Conservation (phyloP, 2,329 filamentous ascomycete genomes). For the Colletotrichum truncatum region DNA sequence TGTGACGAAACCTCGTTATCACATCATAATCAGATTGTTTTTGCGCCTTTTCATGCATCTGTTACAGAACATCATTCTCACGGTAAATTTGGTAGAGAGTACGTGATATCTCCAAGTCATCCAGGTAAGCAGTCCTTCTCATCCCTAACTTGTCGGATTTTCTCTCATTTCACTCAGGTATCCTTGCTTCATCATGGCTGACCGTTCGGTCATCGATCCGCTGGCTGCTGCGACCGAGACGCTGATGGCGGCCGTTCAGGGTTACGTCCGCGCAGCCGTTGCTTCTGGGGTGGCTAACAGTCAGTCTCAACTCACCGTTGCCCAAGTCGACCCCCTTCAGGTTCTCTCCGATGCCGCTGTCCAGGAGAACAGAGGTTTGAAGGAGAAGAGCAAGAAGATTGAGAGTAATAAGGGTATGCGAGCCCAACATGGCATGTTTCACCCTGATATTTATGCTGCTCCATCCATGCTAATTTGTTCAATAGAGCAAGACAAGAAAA, state of each 20-base stretch:
- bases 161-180: neutral
- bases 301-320: neutral
- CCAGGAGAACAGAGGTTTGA: conserved; percentile 16
- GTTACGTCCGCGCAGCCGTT: conserved; percentile 19
- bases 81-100: too few species aligned
- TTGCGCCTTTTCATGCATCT: too few species aligned
- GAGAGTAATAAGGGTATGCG: conserved; percentile 19
- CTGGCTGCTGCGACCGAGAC: conserved; percentile 9
- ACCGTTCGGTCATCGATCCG: conserved; percentile 6
- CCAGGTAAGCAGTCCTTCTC: neutral
- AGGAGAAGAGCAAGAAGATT: conserved; percentile 14
- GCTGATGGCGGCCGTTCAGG: conserved; percentile 15
- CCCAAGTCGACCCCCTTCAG: neutral
- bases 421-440: neutral
- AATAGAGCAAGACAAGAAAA: conserved; percentile 12
- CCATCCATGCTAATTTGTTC: neutral
- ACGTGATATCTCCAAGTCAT: too few species aligned
- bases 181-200: conserved; percentile 10
- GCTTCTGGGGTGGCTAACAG: neutral
- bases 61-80: too few species aligned
- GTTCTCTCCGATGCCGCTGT: conserved; percentile 1
- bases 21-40: neutral
- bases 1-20: neutral
- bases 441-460: neutral
- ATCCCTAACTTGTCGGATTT: neutral